phyloP scores from a whole-genome alignment of 1,284 basidiomycete genomes.

The Puccinia hordei region DNA sequence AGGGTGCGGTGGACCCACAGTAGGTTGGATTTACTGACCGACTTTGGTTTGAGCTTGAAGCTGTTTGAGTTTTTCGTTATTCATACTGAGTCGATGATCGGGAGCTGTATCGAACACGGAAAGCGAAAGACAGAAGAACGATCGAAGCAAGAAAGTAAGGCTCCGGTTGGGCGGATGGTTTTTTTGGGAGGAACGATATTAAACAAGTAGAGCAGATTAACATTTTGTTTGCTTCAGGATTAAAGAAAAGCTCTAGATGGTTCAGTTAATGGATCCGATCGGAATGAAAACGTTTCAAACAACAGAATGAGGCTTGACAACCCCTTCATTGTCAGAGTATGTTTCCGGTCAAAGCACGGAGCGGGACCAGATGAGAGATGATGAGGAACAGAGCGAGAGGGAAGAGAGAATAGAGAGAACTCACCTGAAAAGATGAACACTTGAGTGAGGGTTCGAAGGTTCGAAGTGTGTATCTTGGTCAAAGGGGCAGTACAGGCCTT shows the following conservation, averaged over 20 bases:
- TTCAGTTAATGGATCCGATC: conserved; percentile 17
- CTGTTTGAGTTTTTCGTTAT: conserved; percentile 51
- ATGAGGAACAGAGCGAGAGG: no score
- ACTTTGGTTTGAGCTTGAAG: conserved; percentile 51
- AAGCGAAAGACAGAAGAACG: neutral
- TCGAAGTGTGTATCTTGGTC: no score
- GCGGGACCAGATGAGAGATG: no score
- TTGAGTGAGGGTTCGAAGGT: no score
- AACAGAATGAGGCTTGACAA: neutral
- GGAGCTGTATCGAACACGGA: neutral
- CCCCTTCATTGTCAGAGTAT: no score
- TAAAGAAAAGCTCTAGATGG: neutral
- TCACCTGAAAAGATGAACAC: no score
- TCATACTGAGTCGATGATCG: conserved; percentile 38
- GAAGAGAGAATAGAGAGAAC: no score
- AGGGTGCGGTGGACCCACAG: neutral
- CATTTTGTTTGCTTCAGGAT: neutral
- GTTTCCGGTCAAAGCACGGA: no score
- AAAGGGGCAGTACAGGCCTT: no score
- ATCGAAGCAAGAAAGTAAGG: neutral
- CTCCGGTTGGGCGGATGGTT: neutral
- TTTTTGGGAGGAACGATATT: neutral
- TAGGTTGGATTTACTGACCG: conserved; percentile 24
- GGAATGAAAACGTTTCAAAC: neutral
- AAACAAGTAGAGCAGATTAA: neutral